Conservation (phyloP, 2,329 filamentous ascomycete species). For the Lojkania enalia region DNA sequence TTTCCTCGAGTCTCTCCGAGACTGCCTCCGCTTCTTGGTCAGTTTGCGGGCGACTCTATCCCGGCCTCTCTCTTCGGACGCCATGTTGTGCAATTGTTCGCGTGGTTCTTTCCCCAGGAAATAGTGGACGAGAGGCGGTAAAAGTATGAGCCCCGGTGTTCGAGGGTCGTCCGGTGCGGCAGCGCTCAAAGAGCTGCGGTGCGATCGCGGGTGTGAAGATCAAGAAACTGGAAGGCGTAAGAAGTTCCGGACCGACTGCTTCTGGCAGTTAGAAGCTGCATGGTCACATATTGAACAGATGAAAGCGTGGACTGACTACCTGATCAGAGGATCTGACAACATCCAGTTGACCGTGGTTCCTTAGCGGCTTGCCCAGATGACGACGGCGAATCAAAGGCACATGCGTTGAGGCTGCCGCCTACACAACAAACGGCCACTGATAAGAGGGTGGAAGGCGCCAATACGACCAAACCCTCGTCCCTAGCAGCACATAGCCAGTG, state of each 20-base stretch:
- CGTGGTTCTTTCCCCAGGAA: not conserved
- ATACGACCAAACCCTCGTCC: not conserved
- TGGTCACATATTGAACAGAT: conserved; percentile 39
- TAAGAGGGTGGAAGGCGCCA: conserved; percentile 24
- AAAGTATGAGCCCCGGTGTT: too few species aligned
- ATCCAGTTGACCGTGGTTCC: conserved; percentile 17
- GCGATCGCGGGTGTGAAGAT: not conserved
- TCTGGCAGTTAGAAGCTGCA: conserved; percentile 30
- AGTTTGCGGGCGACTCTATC: conserved; percentile 34
- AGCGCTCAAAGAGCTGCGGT: conserved; percentile 17
- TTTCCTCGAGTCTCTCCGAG: conserved; percentile 43
- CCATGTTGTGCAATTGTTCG: conserved; percentile 29
- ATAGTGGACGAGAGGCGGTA: not conserved
- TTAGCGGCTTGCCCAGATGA: conserved; percentile 19
- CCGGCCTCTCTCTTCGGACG: conserved; percentile 36
- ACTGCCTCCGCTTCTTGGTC: conserved; percentile 38
- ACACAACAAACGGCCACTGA: conserved; percentile 9
- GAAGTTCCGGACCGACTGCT: conserved; percentile 28
- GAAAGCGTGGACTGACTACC: conserved; percentile 31
- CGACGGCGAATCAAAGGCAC: conserved; percentile 12
- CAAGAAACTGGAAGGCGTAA: not conserved
- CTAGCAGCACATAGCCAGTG: not conserved
- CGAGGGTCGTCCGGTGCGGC: too few species aligned
- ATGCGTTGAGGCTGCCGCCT: conserved; percentile 18
- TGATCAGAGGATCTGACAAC: conserved; percentile 27